Percentiles rank a stretch among this genome's conserved stretches.
Conservation (phyloP, 306 rosid species). For the Quercus glauca region DNA sequence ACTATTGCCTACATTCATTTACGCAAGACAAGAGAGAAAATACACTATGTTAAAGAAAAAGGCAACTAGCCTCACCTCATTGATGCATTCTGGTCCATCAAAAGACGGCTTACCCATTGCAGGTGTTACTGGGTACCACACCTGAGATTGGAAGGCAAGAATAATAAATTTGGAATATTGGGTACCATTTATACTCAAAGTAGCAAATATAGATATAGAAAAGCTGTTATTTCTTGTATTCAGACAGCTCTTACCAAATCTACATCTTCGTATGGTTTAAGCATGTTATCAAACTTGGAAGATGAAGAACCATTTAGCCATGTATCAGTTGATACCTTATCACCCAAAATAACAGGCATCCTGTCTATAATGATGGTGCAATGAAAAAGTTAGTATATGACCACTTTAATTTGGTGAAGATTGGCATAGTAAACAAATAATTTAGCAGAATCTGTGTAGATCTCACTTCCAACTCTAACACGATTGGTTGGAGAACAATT, state of each 20-base stretch:
- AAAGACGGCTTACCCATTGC: slow-evolving; percentile 84
- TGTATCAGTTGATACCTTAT: slow-evolving; percentile 58
- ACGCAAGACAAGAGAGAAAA: not conserved
- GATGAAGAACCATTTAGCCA: slow-evolving; percentile 61
- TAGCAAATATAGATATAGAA: not conserved
- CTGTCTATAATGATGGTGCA: slow-evolving; percentile 50
- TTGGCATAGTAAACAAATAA: not conserved
- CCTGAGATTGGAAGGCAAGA: slow-evolving; percentile 38
- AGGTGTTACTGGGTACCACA: slow-evolving; percentile 82
- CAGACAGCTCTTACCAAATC: slow-evolving; percentile 62
- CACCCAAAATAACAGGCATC: slow-evolving; percentile 93
- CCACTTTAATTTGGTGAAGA: slow-evolving; percentile 21
- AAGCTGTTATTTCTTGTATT: not conserved
- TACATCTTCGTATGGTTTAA: slow-evolving; percentile 69
- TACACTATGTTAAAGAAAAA: not conserved
- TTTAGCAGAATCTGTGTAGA: not conserved
- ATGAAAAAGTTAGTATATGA: slow-evolving; percentile 14
- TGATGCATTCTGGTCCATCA: slow-evolving; percentile 82
- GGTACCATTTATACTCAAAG: not conserved
- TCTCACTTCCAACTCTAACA: slow-evolving; percentile 2
- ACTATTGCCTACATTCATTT: not conserved
- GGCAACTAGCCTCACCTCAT: slow-evolving; percentile 51
- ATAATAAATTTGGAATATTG: not conserved
- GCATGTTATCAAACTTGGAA: slow-evolving; percentile 51
- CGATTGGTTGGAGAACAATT: not conserved